phyloP scores from a whole-genome alignment of 2,329 filamentous ascomycete species.

The Thielaviopsis populi region DNA sequence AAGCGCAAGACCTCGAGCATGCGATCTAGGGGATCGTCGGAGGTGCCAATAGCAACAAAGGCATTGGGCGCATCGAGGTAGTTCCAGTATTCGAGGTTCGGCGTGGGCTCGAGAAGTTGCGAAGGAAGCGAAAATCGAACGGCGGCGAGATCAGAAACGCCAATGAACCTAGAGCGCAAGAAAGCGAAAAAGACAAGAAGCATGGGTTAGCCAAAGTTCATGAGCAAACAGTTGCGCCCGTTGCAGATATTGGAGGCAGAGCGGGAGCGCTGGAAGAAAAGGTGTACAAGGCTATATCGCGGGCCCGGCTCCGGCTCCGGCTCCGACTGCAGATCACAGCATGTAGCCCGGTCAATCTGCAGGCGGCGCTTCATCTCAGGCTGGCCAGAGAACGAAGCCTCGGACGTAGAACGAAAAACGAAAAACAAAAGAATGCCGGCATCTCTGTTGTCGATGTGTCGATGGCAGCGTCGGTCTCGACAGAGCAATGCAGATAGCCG shows the following conservation, averaged over 20 bases:
- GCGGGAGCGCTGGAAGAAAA: background rate
- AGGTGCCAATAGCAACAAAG: conserved; percentile 70
- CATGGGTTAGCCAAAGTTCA: background rate
- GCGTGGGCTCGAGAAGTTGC: conserved; percentile 87
- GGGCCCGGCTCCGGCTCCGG: background rate
- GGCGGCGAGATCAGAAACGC: conserved; percentile 85
- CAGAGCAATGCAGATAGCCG: background rate
- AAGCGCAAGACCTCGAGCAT: conserved; percentile 92
- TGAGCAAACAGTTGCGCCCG: background rate
- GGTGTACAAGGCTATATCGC: background rate
- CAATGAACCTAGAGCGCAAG: conserved; percentile 58
- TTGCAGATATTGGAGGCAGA: background rate
- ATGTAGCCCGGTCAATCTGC: background rate
- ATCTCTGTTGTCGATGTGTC: background rate
- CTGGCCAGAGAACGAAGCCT: background rate
- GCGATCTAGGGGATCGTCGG: conserved; percentile 77
- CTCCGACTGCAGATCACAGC: too few relatives aligned
- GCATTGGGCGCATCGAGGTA: conserved; percentile 92
- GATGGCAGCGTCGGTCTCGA: background rate
- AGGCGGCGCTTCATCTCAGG: background rate
- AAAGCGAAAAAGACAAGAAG: background rate
- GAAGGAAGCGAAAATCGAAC: conserved; percentile 93
- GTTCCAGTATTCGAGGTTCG: conserved; percentile 98
- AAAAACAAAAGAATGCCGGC: background rate
- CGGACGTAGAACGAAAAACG: background rate